Percentiles rank a stretch among this genome's conserved stretches.
Evolutionary conservation across 495 filamentous ascomycete genomes (phyloP).

Genomic region (Astrocystis sublimbata): DNA sequence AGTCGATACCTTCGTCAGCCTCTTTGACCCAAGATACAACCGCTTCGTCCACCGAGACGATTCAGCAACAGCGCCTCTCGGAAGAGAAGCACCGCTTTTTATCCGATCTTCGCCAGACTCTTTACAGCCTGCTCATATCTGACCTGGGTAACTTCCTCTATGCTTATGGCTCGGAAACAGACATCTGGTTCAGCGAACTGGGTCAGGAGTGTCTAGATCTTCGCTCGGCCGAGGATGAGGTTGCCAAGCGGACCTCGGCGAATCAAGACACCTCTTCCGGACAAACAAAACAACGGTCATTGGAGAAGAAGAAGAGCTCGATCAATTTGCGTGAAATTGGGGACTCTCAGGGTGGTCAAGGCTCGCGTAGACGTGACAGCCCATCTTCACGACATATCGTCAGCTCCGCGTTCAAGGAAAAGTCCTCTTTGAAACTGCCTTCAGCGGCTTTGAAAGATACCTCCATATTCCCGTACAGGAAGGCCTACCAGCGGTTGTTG

Average conservation of each 20-base stretch:
- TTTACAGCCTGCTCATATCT: conserved; percentile 84
- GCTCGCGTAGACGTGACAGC: conserved; percentile 31
- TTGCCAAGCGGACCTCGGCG: conserved; percentile 36
- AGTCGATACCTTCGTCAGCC: conserved; percentile 39
- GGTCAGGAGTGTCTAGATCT: conserved; percentile 76
- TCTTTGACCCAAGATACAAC: conserved; percentile 52
- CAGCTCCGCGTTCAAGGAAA: conserved; percentile 45
- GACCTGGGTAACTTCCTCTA: conserved; percentile 87
- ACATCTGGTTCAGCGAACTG: conserved; percentile 80
- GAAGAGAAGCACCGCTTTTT: conserved; percentile 67
- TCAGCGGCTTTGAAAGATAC: conserved; percentile 43
- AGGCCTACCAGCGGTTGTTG: conserved; percentile 76
- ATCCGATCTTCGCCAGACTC: conserved; percentile 69
- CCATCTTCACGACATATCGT: conserved; percentile 40
- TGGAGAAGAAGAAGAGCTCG: conserved; percentile 62
- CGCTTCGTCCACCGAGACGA: conserved; percentile 60
- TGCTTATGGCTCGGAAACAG: conserved; percentile 85
- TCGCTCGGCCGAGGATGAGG: conserved; percentile 64
- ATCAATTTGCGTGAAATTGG: conserved; percentile 48
- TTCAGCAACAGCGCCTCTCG: conserved; percentile 54
- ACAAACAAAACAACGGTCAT: conserved; percentile 53
- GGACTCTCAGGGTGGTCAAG: conserved; percentile 35
- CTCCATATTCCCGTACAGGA: conserved; percentile 67
- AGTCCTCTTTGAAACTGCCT: conserved; percentile 36
- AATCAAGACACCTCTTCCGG: conserved; percentile 38